Evolutionary conservation across 2,329 filamentous ascomycete genomes (phyloP), one percentile per base, ranked within the genome.

Genomic region (Tolypocladium amazonense): DNA sequence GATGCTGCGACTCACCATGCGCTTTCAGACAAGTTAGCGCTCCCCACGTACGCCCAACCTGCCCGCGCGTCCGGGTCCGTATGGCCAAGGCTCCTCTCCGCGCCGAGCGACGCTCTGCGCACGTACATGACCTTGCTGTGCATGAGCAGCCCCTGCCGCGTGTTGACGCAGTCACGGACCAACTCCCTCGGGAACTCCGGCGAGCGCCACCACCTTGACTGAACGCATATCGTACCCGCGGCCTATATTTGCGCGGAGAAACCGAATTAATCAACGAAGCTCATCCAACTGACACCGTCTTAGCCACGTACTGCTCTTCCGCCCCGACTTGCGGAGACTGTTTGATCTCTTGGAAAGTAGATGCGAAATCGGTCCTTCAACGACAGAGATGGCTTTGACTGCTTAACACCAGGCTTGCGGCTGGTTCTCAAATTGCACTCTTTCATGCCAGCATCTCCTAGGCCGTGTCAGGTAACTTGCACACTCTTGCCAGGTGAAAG

Each of bases 21-120:
- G 70, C 89, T 92, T 73, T 97, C 92, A 0, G 92, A 96, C 35
- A 96, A 75, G 73, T 99, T 99, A 9, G 91, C 90, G 66, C 90
- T 96, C 20, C 94, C 94, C 43, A 96, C 76, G 69, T 97, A 97
- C 2, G 83, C 88, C 88, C 90, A 97, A 5, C 86, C 85, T 60
- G 63, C 33, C 50, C 56, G 41, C 23, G 58, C 11, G 18, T 47
- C 20, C 15, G 50, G 33, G 4, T 47, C 59, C 57, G 68, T 66
- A 41, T 56, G 50, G 30, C 57, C 47, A 39, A 47, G 15, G 41
- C 58, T 56, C 27, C 38, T 56, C 25, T 37, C 30, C 25, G 63
- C 43, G 37, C 47, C 56, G 52, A 47, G 38, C 56, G 59, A 59
- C 43, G 56, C 58, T 35, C 62, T 56, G 27, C 76, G 76, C 30